Conservation (phyloP, 495 filamentous ascomycete genomes). For the Glarea lozoyensis region DNA sequence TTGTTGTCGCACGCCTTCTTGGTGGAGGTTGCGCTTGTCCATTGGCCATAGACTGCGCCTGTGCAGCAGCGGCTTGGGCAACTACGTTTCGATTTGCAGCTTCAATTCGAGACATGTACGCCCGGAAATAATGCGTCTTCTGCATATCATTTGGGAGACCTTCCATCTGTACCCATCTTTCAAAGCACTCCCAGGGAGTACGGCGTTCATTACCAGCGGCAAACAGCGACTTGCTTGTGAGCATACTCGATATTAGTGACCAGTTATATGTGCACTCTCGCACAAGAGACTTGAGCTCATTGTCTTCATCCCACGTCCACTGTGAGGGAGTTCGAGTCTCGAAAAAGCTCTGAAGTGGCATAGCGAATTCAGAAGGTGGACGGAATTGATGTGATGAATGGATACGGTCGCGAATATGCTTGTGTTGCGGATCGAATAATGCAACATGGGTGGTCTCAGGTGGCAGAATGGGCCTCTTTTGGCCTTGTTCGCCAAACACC, state of each 20-base stretch:
- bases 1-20: slow-evolving; percentile 59
- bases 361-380: slow-evolving; percentile 79
- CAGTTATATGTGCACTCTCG: slow-evolving; percentile 95
- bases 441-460: slow-evolving; percentile 74
- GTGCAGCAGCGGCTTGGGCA: slow-evolving; percentile 50
- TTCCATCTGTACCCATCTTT: slow-evolving; percentile 87
- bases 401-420: slow-evolving; percentile 78
- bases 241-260: slow-evolving; percentile 77
- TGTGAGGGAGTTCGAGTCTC: slow-evolving; percentile 78
- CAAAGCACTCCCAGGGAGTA: slow-evolving; percentile 98
- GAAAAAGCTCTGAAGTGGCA: slow-evolving; percentile 85
- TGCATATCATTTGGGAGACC: slow-evolving; percentile 83
- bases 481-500: slow-evolving; percentile 34
- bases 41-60: slow-evolving; percentile 44
- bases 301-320: slow-evolving; percentile 84
- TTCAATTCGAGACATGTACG: slow-evolving; percentile 74
- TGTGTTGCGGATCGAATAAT: slow-evolving; percentile 83
- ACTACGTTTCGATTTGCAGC: slow-evolving; percentile 60
- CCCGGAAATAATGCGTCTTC: slow-evolving; percentile 86
- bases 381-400: slow-evolving; percentile 89
- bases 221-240: slow-evolving; percentile 64
- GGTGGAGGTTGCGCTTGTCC: slow-evolving; percentile 45
- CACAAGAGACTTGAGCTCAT: slow-evolving; percentile 74
- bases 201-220: slow-evolving; percentile 78
- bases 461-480: slow-evolving; percentile 35